These are phyloP conservation scores for Scedosporium apiospermum DNA, from an alignment of 2,329 filamentous ascomycete species.

Conservation along the genomic window DNA sequence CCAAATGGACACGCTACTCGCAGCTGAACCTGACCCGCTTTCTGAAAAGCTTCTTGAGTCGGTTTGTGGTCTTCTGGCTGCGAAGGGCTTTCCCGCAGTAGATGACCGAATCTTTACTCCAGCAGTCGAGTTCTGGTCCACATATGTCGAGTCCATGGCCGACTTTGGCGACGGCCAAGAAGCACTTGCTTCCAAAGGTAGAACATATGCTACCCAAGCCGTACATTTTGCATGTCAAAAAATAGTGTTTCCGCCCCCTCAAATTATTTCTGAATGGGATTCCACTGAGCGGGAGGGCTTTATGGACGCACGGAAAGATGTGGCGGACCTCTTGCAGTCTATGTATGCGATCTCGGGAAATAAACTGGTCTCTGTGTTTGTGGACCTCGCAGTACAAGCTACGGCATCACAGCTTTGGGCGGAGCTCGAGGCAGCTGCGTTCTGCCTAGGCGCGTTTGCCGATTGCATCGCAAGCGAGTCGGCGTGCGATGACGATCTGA, in stretches of 20 bases:
- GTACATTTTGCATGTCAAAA: conserved; percentile 60
- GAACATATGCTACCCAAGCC: conserved; percentile 43
- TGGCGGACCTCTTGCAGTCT: conserved; percentile 67
- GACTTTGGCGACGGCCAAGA: conserved; percentile 26
- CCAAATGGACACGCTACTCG: conserved; percentile 45
- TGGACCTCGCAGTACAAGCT: conserved; percentile 25
- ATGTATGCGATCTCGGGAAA: conserved; percentile 54
- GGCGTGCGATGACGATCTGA: conserved; percentile 49
- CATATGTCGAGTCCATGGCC: conserved; percentile 60
- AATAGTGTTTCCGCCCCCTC: conserved; percentile 54
- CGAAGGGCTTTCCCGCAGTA: conserved; percentile 55
- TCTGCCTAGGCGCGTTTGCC: conserved; percentile 56
- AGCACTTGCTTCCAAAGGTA: conserved; percentile 18
- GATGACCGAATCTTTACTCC: conserved; percentile 69
- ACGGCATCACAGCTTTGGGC: conserved; percentile 38
- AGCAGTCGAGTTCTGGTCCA: conserved; percentile 73
- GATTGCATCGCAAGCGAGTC: conserved; percentile 53
- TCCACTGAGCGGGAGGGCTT: conserved; percentile 59
- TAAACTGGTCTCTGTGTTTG: conserved; percentile 46
- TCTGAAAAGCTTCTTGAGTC: conserved; percentile 44
- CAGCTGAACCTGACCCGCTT: conserved; percentile 39
- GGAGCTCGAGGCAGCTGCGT: conserved; percentile 51
- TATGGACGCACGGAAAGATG: conserved; percentile 64
- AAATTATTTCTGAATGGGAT: conserved; percentile 57
- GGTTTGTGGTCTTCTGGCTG: conserved; percentile 56